Conservation (phyloP, 192 early-diverging fungal species). For the Umbelopsis sp. region DNA sequence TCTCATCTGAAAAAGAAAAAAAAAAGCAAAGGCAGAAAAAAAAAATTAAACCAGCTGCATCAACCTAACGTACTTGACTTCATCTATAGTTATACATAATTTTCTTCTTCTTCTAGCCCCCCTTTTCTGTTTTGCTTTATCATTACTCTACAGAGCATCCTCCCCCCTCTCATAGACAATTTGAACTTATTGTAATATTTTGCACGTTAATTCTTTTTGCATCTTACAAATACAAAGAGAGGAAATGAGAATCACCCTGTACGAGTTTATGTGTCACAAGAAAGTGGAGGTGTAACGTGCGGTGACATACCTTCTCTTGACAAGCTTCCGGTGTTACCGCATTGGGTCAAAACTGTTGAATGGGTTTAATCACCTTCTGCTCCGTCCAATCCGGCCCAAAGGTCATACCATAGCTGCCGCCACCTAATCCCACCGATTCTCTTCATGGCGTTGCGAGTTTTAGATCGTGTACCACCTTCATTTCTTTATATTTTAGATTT, state of each 20-base stretch:
- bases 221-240: not conserved
- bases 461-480: no score
- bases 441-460: no score
- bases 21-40: no score
- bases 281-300: slow-evolving; percentile 18
- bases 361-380: not conserved
- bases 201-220: not conserved
- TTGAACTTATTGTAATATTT: slow-evolving; percentile 12
- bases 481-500: no score
- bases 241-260: not conserved
- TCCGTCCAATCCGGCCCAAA: no score
- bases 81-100: not conserved
- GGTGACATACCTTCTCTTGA: slow-evolving; percentile 11
- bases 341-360: slow-evolving; percentile 19
- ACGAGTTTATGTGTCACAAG: slow-evolving; percentile 7
- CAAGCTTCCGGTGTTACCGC: slow-evolving; percentile 9
- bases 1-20: no score
- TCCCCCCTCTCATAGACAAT: not conserved
- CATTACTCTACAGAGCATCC: not conserved
- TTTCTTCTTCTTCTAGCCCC: no score
- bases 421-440: no score
- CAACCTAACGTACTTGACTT: no score
- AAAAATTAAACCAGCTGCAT: no score
- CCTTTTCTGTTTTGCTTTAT: not conserved
- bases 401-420: no score